Evolutionary conservation across 805 yeast genomes (phyloP).

Genomic region (Metschnikowia matae): DNA sequence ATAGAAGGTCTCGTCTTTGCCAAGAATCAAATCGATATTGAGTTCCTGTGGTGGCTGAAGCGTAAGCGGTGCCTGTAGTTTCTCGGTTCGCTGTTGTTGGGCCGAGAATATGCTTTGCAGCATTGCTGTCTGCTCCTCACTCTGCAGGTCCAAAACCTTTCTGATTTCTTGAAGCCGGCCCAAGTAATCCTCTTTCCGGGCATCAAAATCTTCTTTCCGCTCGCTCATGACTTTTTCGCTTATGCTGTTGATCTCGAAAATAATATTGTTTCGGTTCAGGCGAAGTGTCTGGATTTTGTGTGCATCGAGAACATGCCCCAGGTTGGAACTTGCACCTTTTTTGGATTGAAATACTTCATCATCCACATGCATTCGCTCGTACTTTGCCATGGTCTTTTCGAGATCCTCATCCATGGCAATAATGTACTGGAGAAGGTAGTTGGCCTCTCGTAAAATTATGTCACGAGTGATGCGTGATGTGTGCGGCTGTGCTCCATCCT

Average conservation of each 20-base stretch:
- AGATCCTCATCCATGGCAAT: slow-evolving; percentile 28
- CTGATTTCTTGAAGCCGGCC: slow-evolving; percentile 21
- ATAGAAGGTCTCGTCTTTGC: slow-evolving; percentile 7
- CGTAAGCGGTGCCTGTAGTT: not conserved
- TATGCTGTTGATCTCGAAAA: slow-evolving; percentile 29
- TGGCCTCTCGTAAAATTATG: slow-evolving; percentile 33
- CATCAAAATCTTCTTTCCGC: slow-evolving; percentile 23
- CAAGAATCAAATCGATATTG: slow-evolving; percentile 8
- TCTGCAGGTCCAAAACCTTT: slow-evolving; percentile 25
- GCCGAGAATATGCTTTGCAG: slow-evolving; percentile 6
- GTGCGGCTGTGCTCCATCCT: slow-evolving; percentile 9
- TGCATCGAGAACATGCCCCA: slow-evolving; percentile 4
- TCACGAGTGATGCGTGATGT: slow-evolving; percentile 21
- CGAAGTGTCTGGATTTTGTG: slow-evolving; percentile 13
- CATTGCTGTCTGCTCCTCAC: slow-evolving; percentile 19
- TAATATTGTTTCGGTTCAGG: slow-evolving; percentile 25
- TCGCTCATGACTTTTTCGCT: slow-evolving; percentile 28
- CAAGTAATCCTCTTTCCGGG: slow-evolving; percentile 22
- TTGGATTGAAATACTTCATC: no score
- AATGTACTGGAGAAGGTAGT: slow-evolving; percentile 32
- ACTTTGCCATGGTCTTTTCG: slow-evolving; percentile 15
- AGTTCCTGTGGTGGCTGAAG: slow-evolving; percentile 7
- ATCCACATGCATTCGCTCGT: not conserved
- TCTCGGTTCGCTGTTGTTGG: not conserved
- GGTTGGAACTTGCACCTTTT: not conserved